Base-by-base conservation (phyloP, 2,329 filamentous ascomycete species). In the Cercospora canescens region DNA sequence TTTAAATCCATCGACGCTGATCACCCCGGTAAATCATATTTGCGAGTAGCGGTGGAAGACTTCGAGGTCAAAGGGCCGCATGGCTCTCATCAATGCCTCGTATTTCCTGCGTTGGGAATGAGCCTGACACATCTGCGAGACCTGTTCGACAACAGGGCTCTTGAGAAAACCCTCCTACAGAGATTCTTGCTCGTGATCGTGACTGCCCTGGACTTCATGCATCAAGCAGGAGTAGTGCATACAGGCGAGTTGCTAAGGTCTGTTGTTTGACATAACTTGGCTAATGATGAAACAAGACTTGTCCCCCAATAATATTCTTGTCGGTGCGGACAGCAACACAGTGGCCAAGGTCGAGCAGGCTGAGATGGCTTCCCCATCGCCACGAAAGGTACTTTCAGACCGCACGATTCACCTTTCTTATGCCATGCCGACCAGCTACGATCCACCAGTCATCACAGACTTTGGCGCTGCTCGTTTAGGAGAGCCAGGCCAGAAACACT, bases 391-490 rank as follows among this genome's bases (percentile, higher is more conserved):
- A 6, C 34, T 62, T 4, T n/a, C 39, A n/a, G 52, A 60, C 16
- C 37, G 60, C 14, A 35, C 11, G 6, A 35, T 56, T 7, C 57
- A 63, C 50, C 32, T 26, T 16, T 66, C 55, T 26, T 59, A 64
- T 21, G 60, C 56, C 35, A 48, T 54, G 26, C 39, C 52, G 26
- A 58, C 35, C 9, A 60, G 21, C 30, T 34, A 69, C 28, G 70
- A 70, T 21, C 3, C 32, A 34, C 65, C 68, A 4, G 55, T 72
- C 18, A 67, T 74, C 60, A 64, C 71, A 6, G 73, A 74, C 60
- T 74, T 74, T 64, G 73, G 71, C 24, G 60, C 60, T 18, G 60
- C 24, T 59, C 67, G 62, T 62, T 65, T 64, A 55, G 66, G 45
- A 34, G 58, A 54, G 60, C 48, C 12, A 45, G 62, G 52, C 48